These are phyloP conservation scores for Fusarium pseudoanthophilum DNA, from an alignment of 2,329 filamentous ascomycete genomes.

Conservation along the genomic window DNA sequence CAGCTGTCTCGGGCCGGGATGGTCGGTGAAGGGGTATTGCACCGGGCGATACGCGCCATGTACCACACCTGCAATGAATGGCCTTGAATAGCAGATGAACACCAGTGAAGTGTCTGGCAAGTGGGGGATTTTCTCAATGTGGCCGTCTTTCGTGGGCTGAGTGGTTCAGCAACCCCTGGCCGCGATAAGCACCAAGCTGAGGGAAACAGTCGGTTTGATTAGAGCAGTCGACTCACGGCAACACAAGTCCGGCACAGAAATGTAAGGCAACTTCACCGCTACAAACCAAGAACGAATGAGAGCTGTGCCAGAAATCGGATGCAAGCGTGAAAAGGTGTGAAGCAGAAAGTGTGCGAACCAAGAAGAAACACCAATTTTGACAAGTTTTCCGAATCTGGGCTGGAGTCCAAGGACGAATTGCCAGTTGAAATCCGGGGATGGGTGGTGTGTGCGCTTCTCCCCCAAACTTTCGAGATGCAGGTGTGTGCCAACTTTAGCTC, in stretches of 20 bases:
- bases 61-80: constrained; percentile 11
- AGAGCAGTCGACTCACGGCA: constrained; percentile 20
- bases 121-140: constrained; percentile 16
- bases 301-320: constrained; percentile 28
- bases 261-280: constrained; percentile 37
- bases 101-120: background rate
- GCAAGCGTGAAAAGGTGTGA: constrained; percentile 31
- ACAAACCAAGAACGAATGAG: constrained; percentile 36
- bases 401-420: background rate
- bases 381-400: constrained; percentile 25
- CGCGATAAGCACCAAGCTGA: constrained; percentile 32
- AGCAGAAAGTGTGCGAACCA: constrained; percentile 27
- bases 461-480: constrained; percentile 21
- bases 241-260: constrained; percentile 23
- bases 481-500: constrained; percentile 18
- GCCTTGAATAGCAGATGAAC: background rate
- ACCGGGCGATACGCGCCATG: constrained; percentile 23
- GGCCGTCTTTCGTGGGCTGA: constrained; percentile 28
- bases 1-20: constrained; percentile 34
- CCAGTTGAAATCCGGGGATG: constrained; percentile 34
- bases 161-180: constrained; percentile 15
- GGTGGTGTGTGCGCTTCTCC: constrained; percentile 32
- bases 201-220: constrained; percentile 26
- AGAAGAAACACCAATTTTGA: constrained; percentile 28
- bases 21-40: constrained; percentile 32